Evolutionary conservation across 805 yeast genomes (phyloP).

Genomic region (Ogataea pilisensis): DNA sequence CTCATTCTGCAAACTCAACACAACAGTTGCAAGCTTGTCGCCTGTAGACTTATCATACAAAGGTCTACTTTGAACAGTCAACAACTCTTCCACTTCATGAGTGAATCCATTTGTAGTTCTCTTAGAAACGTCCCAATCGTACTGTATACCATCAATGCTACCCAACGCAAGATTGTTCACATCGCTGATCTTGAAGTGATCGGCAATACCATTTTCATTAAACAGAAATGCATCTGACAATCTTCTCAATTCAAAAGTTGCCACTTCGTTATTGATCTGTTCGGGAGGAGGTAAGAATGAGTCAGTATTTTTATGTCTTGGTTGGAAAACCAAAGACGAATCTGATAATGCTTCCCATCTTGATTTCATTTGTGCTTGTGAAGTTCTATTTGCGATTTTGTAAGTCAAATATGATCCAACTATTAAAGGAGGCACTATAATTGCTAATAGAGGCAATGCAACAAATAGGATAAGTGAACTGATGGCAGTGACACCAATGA

Average conservation of each 20-base stretch:
- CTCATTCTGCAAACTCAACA: slow-evolving; percentile 18
- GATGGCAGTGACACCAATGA: slow-evolving; percentile 22
- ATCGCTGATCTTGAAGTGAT: slow-evolving; percentile 19
- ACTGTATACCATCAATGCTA: slow-evolving; percentile 26
- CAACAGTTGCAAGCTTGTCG: slow-evolving; percentile 25
- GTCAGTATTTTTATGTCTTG: slow-evolving; percentile 8
- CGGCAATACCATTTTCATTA: slow-evolving; percentile 28
- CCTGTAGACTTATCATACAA: slow-evolving; percentile 23
- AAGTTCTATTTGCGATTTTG: slow-evolving; percentile 10
- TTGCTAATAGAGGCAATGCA: slow-evolving; percentile 28
- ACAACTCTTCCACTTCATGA: slow-evolving; percentile 21
- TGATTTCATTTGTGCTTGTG: slow-evolving; percentile 12
- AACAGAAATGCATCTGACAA: slow-evolving; percentile 28
- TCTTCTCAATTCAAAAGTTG: slow-evolving; percentile 29
- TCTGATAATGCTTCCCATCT: slow-evolving; percentile 23
- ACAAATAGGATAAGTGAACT: slow-evolving; percentile 29
- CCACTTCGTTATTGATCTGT: slow-evolving; percentile 26
- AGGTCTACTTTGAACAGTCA: slow-evolving; percentile 26
- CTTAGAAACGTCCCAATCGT: slow-evolving; percentile 19
- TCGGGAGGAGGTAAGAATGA: slow-evolving; percentile 24
- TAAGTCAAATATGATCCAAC: slow-evolving; percentile 23
- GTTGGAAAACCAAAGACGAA: slow-evolving; percentile 24
- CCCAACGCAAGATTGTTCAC: slow-evolving; percentile 28
- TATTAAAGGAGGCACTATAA: slow-evolving; percentile 30
- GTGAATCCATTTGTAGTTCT: slow-evolving; percentile 19